phyloP scores from a whole-genome alignment of 2,329 filamentous ascomycete genomes.

The Plectosphaerella cucumerina region DNA sequence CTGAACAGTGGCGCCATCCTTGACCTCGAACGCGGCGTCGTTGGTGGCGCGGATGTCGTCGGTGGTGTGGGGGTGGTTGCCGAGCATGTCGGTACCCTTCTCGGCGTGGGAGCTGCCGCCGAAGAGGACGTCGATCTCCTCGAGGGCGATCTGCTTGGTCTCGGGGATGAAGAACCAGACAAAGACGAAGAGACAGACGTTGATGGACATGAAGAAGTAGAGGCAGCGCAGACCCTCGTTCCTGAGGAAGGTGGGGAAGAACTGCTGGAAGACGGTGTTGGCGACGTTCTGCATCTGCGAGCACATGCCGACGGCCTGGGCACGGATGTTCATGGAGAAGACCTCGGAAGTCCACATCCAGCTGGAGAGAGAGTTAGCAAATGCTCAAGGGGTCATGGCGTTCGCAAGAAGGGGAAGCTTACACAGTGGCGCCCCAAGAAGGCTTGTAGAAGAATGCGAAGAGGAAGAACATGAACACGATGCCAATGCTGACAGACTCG shows the following conservation, averaged over 20 bases:
- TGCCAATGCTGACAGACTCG: conserved; percentile 59
- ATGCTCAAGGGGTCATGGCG: too few species aligned
- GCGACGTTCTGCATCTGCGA: conserved; percentile 59
- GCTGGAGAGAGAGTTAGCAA: conserved; percentile 22
- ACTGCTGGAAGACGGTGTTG: conserved; percentile 65
- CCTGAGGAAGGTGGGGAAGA: conserved; percentile 64
- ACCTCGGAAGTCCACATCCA: conserved; percentile 70
- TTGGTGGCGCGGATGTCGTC: conserved; percentile 7
- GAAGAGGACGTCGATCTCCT: conserved; percentile 54
- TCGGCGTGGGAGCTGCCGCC: conserved; percentile 53
- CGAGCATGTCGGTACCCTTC: conserved; percentile 44
- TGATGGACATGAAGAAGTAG: conserved; percentile 33
- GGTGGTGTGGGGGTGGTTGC: conserved; percentile 7
- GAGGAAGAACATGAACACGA: conserved; percentile 63
- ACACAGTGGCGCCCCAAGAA: conserved; percentile 58
- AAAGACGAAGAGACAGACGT: conserved; percentile 43
- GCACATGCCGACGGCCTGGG: conserved; percentile 66
- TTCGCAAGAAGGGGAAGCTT: neutral
- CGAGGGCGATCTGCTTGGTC: conserved; percentile 44
- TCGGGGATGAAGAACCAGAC: conserved; percentile 49
- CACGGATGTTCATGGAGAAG: conserved; percentile 69
- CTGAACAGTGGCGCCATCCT: conserved; percentile 2
- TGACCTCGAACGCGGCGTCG: conserved; percentile 5
- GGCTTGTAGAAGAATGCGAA: conserved; percentile 67
- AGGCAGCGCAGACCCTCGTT: conserved; percentile 44